phyloP scores from a whole-genome alignment of 2,329 filamentous ascomycete species.

The Fusarium sp. region DNA sequence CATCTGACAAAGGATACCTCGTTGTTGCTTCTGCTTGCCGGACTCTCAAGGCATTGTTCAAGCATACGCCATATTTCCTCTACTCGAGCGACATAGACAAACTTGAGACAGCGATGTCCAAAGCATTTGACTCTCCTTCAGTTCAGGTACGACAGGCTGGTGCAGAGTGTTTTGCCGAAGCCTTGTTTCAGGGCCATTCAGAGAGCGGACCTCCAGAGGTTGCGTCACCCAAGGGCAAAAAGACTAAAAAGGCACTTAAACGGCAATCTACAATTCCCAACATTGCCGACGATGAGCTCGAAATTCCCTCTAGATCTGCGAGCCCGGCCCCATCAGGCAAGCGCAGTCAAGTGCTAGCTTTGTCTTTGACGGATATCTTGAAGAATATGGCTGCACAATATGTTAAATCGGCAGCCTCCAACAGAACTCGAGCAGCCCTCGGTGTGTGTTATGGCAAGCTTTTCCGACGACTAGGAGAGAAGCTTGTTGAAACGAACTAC shows the following conservation, averaged over 20 bases:
- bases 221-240: conserved; percentile 74
- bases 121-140: conserved; percentile 83
- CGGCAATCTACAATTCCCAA: conserved; percentile 71
- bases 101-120: conserved; percentile 84
- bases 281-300: conserved; percentile 79
- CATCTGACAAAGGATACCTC: conserved; percentile 84
- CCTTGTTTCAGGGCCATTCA: conserved; percentile 82
- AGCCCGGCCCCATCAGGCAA: conserved; percentile 78
- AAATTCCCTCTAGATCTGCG: conserved; percentile 73
- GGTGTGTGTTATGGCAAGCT: conserved; percentile 89
- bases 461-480: conserved; percentile 82
- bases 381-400: conserved; percentile 86
- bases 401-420: conserved; percentile 80
- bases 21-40: conserved; percentile 84
- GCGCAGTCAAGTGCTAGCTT: conserved; percentile 78
- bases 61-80: conserved; percentile 83
- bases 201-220: conserved; percentile 63
- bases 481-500: conserved; percentile 86
- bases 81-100: conserved; percentile 93
- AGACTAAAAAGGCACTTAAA: conserved; percentile 72
- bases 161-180: conserved; percentile 84
- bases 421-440: conserved; percentile 84
- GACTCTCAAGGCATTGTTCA: conserved; percentile 80
- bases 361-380: conserved; percentile 83
- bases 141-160: conserved; percentile 85